Evolutionary conservation across 2,329 filamentous ascomycete species (phyloP), one percentile per base, ranked within the genome.

Genomic region (Epichloe uncinata): DNA sequence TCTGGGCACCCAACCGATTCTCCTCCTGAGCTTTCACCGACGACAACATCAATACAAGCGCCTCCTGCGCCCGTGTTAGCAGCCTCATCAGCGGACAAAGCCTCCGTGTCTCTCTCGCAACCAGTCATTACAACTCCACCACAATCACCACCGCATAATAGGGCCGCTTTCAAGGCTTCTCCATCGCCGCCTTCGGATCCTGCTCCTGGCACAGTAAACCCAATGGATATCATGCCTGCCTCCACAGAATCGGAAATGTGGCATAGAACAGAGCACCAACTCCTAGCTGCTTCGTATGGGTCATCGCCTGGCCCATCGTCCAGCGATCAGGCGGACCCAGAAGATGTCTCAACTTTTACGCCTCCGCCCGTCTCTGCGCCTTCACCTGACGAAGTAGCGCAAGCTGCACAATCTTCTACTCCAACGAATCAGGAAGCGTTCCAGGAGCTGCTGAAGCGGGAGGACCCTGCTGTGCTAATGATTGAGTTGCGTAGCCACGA

Each of bases 211-310:
- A 77, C 73, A 4, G 73, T 74, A 9, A 77, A 76, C 40, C 74
- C 74, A 0, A 75, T 75, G 69, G 72, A 75, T 45, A 70, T 77
- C 33, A 76, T 75, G 74, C 70, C 68, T 5, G 62, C 68, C 3
- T 64, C 62, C 15, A 68, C 66, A 3, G 59, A 68, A 51, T 61
- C 61, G 7, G 68, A 69, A 51, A 50, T 64, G 30, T 67, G 63
- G 61, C 61, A 69, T 47, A 58, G 61, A 36, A 68, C 63, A 15
- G 66, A 68, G 52, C 63, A 66, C 49, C 60, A 68, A 50, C 57
- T 69, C 37, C 60, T 57, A 40, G 51, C 60, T 26, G 57, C 60
- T 9, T 58, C 63, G 22, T 51, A 61, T 42, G 56, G 56, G 34
- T 60, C 60, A 9, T 60, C 61, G 22, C 55, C 57, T 5, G 48